Base-by-base conservation (phyloP, 2,329 filamentous ascomycete species). In the Exophiala oligosperma region DNA sequence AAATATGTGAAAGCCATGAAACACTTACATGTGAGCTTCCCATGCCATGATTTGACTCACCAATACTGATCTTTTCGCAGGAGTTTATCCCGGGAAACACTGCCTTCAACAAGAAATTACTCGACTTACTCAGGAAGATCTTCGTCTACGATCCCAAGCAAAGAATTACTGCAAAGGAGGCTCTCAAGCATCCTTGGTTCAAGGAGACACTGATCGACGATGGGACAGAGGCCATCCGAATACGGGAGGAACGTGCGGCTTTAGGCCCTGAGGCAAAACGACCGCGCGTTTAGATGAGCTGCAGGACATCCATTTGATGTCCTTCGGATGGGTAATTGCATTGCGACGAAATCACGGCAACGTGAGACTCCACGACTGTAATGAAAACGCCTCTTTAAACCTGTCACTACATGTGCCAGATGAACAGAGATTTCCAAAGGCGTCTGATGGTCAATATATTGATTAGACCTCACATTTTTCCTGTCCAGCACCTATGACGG, bases 1-100 rank as follows among this genome's bases (percentile, higher is more conserved):
- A 87, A 86, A 73, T 88, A 87, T 67, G 85, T 88, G 59, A 83
- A 83, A 66, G 84, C 83, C n/a, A 88, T 88, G 85, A 87, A 86
- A 73, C 79, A 78, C 63, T 74, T 85, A 54, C 76, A 78, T 54
- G 83, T 85, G 78, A 66, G 81, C 71, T 52, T 5, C 62, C 9
- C 58, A 5, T 38, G 4, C 5, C 28, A 2, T 24, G 8, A 57
- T 43, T 17, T 29, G 17, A 4, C 9, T 23, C 21, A 14, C 24
- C 14, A 14, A 38, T 58, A 64, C 65, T 70, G 64, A 70, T 53
- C 9, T 29, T n/a, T 59, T 21, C 54, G 26, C 69, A 88, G 81
- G 84, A 87, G 63, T 86, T 84, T 66, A 87, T 88, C 57, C 84
- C 84, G 4, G 75, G 78, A 38, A 81, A 77, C 59, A 84, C 76